Evolutionary conservation across 1,139 yeast genomes (phyloP).

Genomic region (Candida neerlandica): DNA sequence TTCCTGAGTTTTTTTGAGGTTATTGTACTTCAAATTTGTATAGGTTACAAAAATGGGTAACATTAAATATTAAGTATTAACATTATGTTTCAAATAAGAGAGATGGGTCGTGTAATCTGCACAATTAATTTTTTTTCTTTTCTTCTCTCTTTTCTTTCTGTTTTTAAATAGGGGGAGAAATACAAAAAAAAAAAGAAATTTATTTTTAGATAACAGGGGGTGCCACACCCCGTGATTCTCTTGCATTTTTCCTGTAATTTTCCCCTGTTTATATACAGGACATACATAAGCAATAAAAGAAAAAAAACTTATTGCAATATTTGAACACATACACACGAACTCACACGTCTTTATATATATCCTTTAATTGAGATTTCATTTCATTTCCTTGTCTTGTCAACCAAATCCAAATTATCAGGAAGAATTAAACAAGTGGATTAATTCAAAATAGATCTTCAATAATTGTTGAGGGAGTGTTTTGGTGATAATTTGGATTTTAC

Average conservation of each 20-base stretch:
- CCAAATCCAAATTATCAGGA: not conserved
- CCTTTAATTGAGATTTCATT: no score
- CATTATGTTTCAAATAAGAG: no score
- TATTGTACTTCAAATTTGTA: not conserved
- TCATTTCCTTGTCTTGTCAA: not conserved
- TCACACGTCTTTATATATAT: no score
- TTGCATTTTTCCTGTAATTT: no score
- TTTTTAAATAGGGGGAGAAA: not conserved
- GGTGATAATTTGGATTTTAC: no score
- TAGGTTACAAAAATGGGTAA: not conserved
- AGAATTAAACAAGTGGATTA: not conserved
- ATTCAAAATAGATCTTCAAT: no score
- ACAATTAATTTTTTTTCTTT: not conserved
- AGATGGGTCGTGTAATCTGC: slow-evolving; percentile 2
- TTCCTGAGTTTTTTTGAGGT: not conserved
- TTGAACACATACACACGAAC: no score
- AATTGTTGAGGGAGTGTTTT: no score
- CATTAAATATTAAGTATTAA: not conserved
- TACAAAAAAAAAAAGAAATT: not conserved
- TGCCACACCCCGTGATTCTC: not conserved
- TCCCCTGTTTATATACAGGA: no score
- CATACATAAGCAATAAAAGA: no score
- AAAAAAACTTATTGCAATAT: no score
- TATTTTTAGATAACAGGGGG: not conserved
- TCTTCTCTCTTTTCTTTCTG: no score